Evolutionary conservation across 1,284 basidiomycete species (phyloP), one percentile per base, ranked within the genome.

Genomic region (Fomitopsis schrenkii): DNA sequence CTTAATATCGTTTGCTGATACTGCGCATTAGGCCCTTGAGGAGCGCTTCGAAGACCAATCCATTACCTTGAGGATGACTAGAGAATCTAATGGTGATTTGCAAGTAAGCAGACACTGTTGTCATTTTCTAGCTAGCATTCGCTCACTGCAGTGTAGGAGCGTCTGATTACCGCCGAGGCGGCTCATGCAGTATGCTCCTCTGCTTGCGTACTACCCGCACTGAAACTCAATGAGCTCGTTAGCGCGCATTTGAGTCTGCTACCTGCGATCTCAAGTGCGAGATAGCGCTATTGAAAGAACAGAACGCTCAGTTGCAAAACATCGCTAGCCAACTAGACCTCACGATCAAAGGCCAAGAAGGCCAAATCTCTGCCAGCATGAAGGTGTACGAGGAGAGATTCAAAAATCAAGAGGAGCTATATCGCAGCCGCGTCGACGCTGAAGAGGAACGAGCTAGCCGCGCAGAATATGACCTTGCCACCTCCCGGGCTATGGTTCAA

Each of bases 1-100:
- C 14, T 26, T 5, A 26, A 1, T 22, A 8, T 2, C 2, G 30
- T 33, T 33, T 8, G 22, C 33, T 53, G 17, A 30, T n/a, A 15
- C 17, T 38, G 40, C 15, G 22, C 3, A 5, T 10, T 57, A 86
- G 81, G 71, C 78, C 28, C 73, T 87, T 8, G 83, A 86, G 68
- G 84, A 87, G 60, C 78, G 84, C n/a, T 83, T 83, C 59, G 84
- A 86, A 17, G 80, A 85, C 17, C 85, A 87, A 64, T 70, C 77
- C 0, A 72, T 83, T 12, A 81, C 81, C 7, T 68, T 85, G 52
- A 75, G 78, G 41, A 69, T 84, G 19, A 77, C 81, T 17, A 84
- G 83, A 65, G 84, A 87, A 62, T 76, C 80, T 19, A 73, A 78
- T 33, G 82, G 78, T 1, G 83, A 86, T 66, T 64, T 82, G 19